These are phyloP conservation scores for Zygoascus biomembranicola DNA, from an alignment of 805 yeast species.

Conservation along the genomic window DNA sequence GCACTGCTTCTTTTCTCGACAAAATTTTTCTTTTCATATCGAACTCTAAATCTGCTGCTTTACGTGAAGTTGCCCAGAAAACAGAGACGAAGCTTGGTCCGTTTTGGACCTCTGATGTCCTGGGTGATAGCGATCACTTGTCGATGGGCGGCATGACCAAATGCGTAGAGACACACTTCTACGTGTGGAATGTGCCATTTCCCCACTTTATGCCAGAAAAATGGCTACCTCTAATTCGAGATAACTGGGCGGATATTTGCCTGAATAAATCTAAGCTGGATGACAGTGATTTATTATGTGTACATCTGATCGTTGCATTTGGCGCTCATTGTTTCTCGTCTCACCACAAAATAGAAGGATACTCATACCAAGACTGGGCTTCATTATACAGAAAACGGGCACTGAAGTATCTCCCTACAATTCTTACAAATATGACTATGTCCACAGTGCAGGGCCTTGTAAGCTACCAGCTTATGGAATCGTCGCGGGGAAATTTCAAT, in stretches of 20 bases:
- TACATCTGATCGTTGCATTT: constrained; percentile 1
- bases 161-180: constrained; percentile 2
- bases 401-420: background rate
- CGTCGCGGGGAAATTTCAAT: background rate
- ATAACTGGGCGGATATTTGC: constrained; percentile 2
- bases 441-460: background rate
- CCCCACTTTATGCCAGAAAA: constrained; percentile 3
- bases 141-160: constrained; percentile 2
- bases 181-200: background rate
- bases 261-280: background rate
- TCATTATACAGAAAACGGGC: background rate
- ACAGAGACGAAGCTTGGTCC: background rate
- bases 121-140: background rate
- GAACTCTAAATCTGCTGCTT: background rate
- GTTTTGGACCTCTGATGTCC: background rate
- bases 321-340: constrained; percentile 1
- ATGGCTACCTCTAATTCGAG: constrained; percentile 1
- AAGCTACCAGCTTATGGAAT: background rate
- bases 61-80: background rate
- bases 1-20: constrained; percentile 4
- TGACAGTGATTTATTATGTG: constrained; percentile 1
- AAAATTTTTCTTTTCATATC: constrained; percentile 3
- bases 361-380: constrained; percentile 3
- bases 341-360: background rate
- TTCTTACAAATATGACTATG: background rate